These are phyloP conservation scores for Malassezia caprae DNA, from an alignment of 1,284 basidiomycete species.

Conservation along the genomic window DNA sequence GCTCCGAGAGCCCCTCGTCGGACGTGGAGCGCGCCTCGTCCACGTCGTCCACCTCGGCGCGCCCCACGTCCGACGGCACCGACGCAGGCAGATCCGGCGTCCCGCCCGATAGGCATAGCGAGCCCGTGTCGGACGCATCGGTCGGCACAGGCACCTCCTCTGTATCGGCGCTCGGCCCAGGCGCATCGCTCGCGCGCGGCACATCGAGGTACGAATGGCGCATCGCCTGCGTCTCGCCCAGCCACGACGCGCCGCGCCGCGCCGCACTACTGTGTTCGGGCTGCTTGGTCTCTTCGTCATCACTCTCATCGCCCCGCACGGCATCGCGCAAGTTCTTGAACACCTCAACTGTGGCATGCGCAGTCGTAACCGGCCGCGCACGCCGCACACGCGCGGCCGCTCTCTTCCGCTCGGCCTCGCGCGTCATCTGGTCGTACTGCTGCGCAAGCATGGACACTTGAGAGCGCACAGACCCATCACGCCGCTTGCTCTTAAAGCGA, in stretches of 20 bases:
- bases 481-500: constrained; percentile 1
- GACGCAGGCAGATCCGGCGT: background rate
- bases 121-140: background rate
- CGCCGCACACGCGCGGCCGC: constrained; percentile 63
- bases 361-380: constrained; percentile 82
- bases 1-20: background rate
- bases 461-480: constrained; percentile 18
- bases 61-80: background rate
- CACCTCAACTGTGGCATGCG: constrained; percentile 78
- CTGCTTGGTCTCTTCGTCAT: constrained; percentile 14
- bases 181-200: background rate
- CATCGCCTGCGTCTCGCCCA: background rate
- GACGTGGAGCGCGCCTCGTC: background rate
- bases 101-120: background rate
- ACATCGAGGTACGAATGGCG: background rate
- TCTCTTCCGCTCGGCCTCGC: constrained; percentile 50
- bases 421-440: constrained; percentile 52
- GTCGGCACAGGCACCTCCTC: background rate
- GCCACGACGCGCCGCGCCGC: constrained; percentile 6
- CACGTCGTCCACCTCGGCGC: background rate
- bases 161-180: background rate
- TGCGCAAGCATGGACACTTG: constrained; percentile 54
- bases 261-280: background rate
- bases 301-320: constrained; percentile 63
- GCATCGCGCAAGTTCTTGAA: constrained; percentile 85